A percentile compares a stretch with the other conserved stretches of the same genome.
phyloP scores from a whole-genome alignment of 2,329 filamentous ascomycete species.

The Rutstroemia sp. region DNA sequence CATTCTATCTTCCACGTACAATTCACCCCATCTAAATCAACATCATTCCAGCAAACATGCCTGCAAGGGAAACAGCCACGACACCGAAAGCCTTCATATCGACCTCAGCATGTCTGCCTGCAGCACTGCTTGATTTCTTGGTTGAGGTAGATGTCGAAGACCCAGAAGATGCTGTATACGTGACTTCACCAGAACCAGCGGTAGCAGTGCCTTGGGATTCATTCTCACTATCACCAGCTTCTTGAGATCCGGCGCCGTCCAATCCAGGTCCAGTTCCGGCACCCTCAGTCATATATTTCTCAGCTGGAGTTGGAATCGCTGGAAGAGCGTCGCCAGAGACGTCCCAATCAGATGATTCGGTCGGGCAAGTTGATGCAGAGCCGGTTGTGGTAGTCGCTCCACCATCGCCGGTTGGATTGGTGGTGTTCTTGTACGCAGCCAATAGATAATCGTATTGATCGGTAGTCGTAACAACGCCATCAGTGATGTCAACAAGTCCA shows the following conservation, averaged over 20 bases:
- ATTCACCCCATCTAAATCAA: not conserved
- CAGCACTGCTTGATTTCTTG: not conserved
- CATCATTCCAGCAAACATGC: constrained; percentile 3
- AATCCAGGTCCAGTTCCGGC: constrained; percentile 38
- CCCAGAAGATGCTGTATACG: constrained; percentile 9
- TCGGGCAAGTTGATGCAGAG: constrained; percentile 37
- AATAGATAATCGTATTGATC: constrained; percentile 42
- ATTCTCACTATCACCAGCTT: constrained; percentile 25
- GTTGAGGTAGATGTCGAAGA: not conserved
- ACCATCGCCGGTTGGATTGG: constrained; percentile 43
- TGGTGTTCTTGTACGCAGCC: constrained; percentile 36
- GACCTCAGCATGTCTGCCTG: not conserved
- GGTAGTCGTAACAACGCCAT: constrained; percentile 33
- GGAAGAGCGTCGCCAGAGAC: constrained; percentile 38
- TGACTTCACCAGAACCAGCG: constrained; percentile 19
- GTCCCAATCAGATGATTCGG: constrained; percentile 38
- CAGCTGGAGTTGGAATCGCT: constrained; percentile 37
- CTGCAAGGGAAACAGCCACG: not conserved
- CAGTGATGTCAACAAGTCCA: constrained; percentile 40
- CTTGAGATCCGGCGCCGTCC: constrained; percentile 28
- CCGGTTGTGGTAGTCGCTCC: constrained; percentile 34
- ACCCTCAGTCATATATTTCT: constrained; percentile 39
- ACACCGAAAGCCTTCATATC: not conserved
- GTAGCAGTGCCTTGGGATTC: constrained; percentile 22
- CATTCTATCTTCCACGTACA: not conserved